Percentiles rank a stretch among this genome's conserved stretches.
phyloP scores from a whole-genome alignment of 441 rosid genomes.

The Pelargonium myrrhifolium region DNA sequence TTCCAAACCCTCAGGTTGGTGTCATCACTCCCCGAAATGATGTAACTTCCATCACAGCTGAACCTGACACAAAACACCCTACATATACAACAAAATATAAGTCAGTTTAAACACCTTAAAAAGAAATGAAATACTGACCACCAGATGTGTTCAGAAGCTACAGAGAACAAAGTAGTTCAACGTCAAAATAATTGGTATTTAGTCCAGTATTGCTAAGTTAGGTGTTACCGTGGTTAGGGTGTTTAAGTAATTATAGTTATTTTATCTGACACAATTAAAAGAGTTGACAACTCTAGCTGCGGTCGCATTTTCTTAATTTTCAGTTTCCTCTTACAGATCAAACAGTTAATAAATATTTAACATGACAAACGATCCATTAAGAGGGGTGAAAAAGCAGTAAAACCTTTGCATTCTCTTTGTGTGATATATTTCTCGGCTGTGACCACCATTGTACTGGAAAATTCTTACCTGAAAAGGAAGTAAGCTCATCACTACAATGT shows the following conservation, averaged over 20 bases:
- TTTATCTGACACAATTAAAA: no score
- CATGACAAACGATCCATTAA: slow-evolving; percentile 3
- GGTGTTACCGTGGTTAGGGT: no score
- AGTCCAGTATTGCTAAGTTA: no score
- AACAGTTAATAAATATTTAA: background rate
- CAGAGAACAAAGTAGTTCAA: no score
- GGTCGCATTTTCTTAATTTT: no score
- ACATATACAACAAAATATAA: slow-evolving; percentile 6
- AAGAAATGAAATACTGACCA: background rate
- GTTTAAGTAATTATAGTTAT: no score
- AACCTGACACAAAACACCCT: slow-evolving; percentile 92
- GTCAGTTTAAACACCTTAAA: slow-evolving; percentile 5
- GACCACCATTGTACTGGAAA: slow-evolving; percentile 84
- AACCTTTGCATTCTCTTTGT: slow-evolving; percentile 99
- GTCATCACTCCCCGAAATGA: slow-evolving; percentile 92
- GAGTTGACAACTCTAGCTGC: no score
- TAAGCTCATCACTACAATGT: slow-evolving; percentile 4
- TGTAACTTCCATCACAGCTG: slow-evolving; percentile 79
- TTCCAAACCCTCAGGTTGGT: slow-evolving; percentile 91
- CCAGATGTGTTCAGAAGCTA: background rate
- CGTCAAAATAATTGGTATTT: no score
- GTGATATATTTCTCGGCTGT: slow-evolving; percentile 84
- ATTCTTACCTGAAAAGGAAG: slow-evolving; percentile 51
- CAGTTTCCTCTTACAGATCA: no score
- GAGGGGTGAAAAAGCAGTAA: slow-evolving; percentile 3